Evolutionary conservation across 2,329 filamentous ascomycete genomes (phyloP), one percentile per base, ranked within the genome.

Genomic region (Phialophora tarda): DNA sequence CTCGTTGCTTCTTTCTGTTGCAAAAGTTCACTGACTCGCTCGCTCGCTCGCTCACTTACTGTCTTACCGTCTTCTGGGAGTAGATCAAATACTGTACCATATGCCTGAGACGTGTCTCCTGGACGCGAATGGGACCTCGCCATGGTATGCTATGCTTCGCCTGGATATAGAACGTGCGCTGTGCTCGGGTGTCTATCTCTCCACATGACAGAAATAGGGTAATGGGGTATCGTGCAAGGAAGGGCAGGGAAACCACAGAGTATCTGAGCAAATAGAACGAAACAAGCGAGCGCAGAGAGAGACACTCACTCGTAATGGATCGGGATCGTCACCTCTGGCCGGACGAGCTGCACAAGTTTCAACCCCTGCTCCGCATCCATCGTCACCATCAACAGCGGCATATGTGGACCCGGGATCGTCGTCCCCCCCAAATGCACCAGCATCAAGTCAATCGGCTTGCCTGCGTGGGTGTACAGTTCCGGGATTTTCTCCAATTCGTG

Each of bases 281-380:
- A n/a, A 34, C 7, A 28, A 32, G 38, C 38, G 17, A 48, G 34
- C 7, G 44, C 41, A 50, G 41, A 12, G n/a, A 48, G n/a, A 32
- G 14, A 54, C 23, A 74, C 75, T 71, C 69, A 77, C 76, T 89
- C 86, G 72, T 82, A 88, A 73, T 89, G 86, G 44, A 89, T 84
- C 3, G 87, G 87, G 53, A 90, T 85, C 5, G 86, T 89, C 58
- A 89, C 63, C 26, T 88, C 84, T 21, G 87, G 85, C 32, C 86
- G 77, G 34, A 90, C 82, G 64, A 89, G 70, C 70, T 81, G 78
- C 74, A 90, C 84, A 68, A 90, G 74, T 76, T 88, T 77, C 30
- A 90, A 70, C 0, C 87, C 87, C 75, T 89, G 85, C 72, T 83
- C 80, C 24, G 84, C 87, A 74, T 90, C 87, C 87, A 90, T 90